Percentiles rank a stretch among this genome's conserved stretches.
phyloP scores from a whole-genome alignment of 2,329 filamentous ascomycete species.

The Monilinia fructigena region DNA sequence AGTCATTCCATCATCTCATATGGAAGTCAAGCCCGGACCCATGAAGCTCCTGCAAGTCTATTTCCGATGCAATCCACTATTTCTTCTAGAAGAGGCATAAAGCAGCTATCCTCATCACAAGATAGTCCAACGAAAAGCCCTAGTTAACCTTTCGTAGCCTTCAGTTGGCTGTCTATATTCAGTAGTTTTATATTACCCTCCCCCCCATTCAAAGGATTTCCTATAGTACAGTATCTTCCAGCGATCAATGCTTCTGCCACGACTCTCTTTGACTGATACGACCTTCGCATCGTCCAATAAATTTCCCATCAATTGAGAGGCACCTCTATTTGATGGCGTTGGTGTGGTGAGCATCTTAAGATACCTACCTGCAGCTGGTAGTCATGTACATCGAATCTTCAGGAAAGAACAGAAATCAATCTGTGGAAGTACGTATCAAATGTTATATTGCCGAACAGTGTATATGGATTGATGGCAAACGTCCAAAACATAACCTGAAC shows the following conservation, averaged over 20 bases:
- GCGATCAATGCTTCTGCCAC: slow-evolving; percentile 9
- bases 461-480: background rate
- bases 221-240: background rate
- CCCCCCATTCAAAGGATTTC: background rate
- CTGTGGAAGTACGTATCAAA: too few relatives aligned
- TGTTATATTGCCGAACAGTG: too few relatives aligned
- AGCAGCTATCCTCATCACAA: slow-evolving; percentile 9
- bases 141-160: background rate
- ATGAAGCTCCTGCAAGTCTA: slow-evolving; percentile 18
- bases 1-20: slow-evolving; percentile 4
- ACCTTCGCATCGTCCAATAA: too few relatives aligned
- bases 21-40: slow-evolving; percentile 10
- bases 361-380: too few relatives aligned
- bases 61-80: slow-evolving; percentile 10
- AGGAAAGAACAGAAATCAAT: too few relatives aligned
- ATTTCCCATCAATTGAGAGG: too few relatives aligned
- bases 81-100: background rate
- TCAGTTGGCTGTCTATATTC: background rate
- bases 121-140: background rate
- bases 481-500: background rate
- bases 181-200: slow-evolving; percentile 3
- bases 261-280: background rate
- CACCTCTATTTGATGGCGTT: too few relatives aligned
- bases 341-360: too few relatives aligned
- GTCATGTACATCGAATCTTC: too few relatives aligned